phyloP scores from a whole-genome alignment of 768 basidiomycete species.

The Termitomyces sp. region DNA sequence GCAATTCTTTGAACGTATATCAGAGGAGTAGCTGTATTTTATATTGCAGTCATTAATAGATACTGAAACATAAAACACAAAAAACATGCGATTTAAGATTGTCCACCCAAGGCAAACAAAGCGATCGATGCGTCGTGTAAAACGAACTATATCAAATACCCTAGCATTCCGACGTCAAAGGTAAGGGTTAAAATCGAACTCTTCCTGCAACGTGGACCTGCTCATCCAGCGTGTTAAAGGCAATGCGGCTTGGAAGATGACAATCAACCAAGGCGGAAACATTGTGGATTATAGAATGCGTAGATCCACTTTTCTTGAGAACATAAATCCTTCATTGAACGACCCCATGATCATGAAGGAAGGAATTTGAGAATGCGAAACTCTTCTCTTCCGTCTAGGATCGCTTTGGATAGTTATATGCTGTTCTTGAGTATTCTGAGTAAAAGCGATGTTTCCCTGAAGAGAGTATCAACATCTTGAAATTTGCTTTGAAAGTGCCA shows the following conservation, averaged over 20 bases:
- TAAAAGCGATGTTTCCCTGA: no score
- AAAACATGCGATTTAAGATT: background rate
- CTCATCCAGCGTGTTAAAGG: background rate
- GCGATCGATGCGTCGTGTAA: no score
- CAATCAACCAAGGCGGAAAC: slow-evolving; percentile 8
- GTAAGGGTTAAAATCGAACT: slow-evolving; percentile 20
- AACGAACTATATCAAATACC: no score
- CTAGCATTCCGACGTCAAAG: slow-evolving; percentile 15
- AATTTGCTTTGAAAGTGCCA: no score
- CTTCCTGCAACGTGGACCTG: slow-evolving; percentile 13
- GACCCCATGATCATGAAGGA: no score
- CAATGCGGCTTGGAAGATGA: slow-evolving; percentile 6
- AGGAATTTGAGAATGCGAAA: no score
- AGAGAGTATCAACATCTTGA: no score
- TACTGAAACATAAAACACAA: background rate
- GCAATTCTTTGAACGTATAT: slow-evolving; percentile 86
- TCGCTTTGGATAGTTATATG: no score
- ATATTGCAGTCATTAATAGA: background rate
- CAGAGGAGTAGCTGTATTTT: slow-evolving; percentile 46
- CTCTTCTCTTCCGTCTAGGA: no score
- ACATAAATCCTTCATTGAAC: no score
- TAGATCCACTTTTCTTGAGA: background rate
- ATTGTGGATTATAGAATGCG: background rate
- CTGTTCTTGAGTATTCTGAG: no score
- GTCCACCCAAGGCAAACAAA: no score